A percentile compares a stretch with the other conserved stretches of the same genome.
phyloP scores from a whole-genome alignment of 2,329 filamentous ascomycete species.

The Periglandula ipomoeae region DNA sequence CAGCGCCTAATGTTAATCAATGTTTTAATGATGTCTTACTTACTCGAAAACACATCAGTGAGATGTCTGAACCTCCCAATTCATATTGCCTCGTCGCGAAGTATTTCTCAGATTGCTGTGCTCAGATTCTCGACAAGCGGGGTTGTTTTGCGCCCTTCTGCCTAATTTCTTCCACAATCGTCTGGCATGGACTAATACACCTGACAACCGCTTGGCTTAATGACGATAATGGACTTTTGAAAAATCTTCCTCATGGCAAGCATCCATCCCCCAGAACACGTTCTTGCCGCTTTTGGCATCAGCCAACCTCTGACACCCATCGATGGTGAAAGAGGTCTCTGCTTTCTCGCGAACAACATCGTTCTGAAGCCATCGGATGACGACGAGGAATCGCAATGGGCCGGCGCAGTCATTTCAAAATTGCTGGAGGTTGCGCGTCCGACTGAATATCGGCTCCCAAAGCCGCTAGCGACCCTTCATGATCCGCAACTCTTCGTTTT shows the following conservation, averaged over 20 bases:
- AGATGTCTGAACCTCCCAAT: too few relatives aligned
- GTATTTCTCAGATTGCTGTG: too few relatives aligned
- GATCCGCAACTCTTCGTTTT: not conserved
- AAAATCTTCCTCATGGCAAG: too few relatives aligned
- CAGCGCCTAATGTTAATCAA: too few relatives aligned
- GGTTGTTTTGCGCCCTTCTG: not conserved
- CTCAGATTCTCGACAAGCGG: not conserved
- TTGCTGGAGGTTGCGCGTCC: not conserved
- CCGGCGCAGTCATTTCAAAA: not conserved
- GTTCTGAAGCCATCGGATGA: slow-evolving; percentile 6
- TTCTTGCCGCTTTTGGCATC: slow-evolving; percentile 3
- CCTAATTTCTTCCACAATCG: not conserved
- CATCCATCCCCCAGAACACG: too few relatives aligned
- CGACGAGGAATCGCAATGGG: slow-evolving; percentile 6
- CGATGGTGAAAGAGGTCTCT: slow-evolving; percentile 1
- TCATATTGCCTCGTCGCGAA: too few relatives aligned
- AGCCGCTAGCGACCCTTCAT: not conserved
- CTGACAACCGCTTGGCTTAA: too few relatives aligned
- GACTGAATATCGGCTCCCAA: not conserved
- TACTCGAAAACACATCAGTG: too few relatives aligned
- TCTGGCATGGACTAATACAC: too few relatives aligned
- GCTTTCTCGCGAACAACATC: too few relatives aligned
- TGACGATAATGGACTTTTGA: too few relatives aligned
- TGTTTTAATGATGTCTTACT: not conserved
- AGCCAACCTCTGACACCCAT: not conserved